Evolutionary conservation across 176 grass and related monocot genomes (phyloP).

Genomic region (Puya raimondii): DNA sequence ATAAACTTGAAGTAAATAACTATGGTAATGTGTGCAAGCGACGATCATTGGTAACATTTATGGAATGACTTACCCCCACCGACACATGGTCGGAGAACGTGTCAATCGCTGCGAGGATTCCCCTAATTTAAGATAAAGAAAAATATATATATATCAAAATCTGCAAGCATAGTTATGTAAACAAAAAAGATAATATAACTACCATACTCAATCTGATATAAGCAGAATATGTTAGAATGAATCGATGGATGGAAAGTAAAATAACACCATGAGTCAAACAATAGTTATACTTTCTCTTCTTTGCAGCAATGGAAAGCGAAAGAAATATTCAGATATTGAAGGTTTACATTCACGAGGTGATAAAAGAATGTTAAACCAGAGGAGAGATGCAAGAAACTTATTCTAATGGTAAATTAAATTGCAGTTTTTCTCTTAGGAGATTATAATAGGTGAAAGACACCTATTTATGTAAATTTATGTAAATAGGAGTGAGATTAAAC

Average conservation of each 20-base stretch:
- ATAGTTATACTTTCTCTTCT: neutral
- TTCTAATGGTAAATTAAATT: no score
- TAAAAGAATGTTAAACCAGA: no score
- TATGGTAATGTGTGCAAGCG: neutral
- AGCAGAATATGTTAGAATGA: no score
- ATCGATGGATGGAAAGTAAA: neutral
- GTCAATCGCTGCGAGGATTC: constrained; percentile 66
- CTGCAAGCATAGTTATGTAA: neutral
- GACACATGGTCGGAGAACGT: constrained; percentile 44
- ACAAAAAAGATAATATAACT: neutral
- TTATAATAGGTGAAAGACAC: no score
- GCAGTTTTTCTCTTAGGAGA: no score
- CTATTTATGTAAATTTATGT: no score
- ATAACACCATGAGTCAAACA: constrained; percentile 9
- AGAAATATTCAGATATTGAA: no score
- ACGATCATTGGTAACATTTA: neutral
- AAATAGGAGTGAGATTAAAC: no score
- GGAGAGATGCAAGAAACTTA: no score
- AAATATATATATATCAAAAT: neutral
- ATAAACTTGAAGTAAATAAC: neutral
- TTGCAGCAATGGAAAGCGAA: no score
- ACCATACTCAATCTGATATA: no score
- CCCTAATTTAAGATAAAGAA: constrained; percentile 48
- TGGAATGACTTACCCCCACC: constrained; percentile 41
- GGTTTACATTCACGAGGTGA: no score